Conservation (phyloP, 1,284 basidiomycete genomes). For the Ustilago trichophora region DNA sequence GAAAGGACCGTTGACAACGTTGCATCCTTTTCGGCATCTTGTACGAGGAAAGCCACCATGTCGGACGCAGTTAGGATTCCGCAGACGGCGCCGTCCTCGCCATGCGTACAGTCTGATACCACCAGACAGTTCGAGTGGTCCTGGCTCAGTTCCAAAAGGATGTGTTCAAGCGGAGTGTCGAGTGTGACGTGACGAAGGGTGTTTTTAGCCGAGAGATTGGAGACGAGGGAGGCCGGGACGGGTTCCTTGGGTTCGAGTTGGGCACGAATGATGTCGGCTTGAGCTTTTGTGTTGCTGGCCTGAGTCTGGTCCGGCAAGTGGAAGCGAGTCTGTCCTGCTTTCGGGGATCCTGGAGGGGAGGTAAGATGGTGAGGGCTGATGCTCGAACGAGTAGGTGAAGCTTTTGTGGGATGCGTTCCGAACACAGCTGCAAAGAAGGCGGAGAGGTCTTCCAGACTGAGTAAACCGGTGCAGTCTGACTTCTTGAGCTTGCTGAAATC, state of each 20-base stretch:
- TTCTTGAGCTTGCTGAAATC: constrained; percentile 8
- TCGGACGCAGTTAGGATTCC: constrained; percentile 35
- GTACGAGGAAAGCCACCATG: constrained; percentile 27
- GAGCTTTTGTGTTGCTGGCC: not conserved
- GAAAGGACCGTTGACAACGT: constrained; percentile 16
- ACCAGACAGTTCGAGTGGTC: constrained; percentile 22
- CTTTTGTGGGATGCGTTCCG: constrained; percentile 8
- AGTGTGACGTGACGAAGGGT: constrained; percentile 22
- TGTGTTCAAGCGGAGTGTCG: constrained; percentile 7
- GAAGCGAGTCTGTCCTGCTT: not conserved
- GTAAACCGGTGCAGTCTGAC: constrained; percentile 30
- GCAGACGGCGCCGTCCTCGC: constrained; percentile 22
- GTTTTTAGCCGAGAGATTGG: constrained; percentile 33
- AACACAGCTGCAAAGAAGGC: constrained; percentile 39
- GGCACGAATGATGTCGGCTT: constrained; percentile 3
- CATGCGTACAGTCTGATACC: constrained; percentile 11
- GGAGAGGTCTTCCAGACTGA: constrained; percentile 35
- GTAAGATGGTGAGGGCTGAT: constrained; percentile 1
- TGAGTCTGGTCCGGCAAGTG: not conserved
- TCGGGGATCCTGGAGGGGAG: constrained; percentile 37
- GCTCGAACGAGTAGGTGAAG: not conserved
- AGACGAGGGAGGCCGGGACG: constrained; percentile 18
- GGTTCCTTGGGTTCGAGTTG: constrained; percentile 7
- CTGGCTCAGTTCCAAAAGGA: constrained; percentile 16
- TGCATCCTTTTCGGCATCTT: constrained; percentile 18